Evolutionary conservation across 1,284 basidiomycete species (phyloP).

Genomic region (Pascua sp.): DNA sequence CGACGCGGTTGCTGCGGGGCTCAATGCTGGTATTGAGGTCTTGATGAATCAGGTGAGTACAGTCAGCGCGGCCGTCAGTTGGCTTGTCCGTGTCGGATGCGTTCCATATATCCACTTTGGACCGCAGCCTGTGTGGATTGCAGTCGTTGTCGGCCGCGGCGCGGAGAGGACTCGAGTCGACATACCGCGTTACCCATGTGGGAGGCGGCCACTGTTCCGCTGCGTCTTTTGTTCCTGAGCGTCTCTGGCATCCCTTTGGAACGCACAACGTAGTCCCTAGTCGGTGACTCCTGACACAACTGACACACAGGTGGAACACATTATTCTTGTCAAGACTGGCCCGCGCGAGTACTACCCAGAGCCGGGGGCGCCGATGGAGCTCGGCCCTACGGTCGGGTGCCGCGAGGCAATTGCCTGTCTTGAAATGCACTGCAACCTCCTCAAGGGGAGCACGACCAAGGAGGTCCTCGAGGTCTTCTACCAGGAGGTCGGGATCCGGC

Average conservation of each 20-base stretch:
- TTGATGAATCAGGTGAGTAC: slow-evolving; percentile 81
- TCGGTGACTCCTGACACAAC: neutral
- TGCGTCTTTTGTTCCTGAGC: no score
- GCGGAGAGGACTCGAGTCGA: no score
- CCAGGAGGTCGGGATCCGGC: slow-evolving; percentile 88
- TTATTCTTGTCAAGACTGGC: slow-evolving; percentile 75
- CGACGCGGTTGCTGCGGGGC: slow-evolving; percentile 83
- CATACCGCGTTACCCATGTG: no score
- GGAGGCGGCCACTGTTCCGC: no score
- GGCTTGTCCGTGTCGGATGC: no score
- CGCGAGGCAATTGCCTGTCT: slow-evolving; percentile 79
- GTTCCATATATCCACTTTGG: no score
- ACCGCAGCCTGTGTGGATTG: no score
- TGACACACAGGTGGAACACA: slow-evolving; percentile 76
- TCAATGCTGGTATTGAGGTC: slow-evolving; percentile 93
- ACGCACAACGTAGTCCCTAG: no score
- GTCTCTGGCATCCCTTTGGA: neutral
- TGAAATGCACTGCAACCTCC: slow-evolving; percentile 79
- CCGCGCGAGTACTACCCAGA: slow-evolving; percentile 86
- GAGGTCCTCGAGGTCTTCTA: slow-evolving; percentile 97
- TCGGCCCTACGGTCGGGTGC: slow-evolving; percentile 82
- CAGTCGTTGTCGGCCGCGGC: no score
- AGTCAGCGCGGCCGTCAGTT: neutral
- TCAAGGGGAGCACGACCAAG: slow-evolving; percentile 89
- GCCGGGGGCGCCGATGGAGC: slow-evolving; percentile 67